A percentile compares a stretch with the other conserved stretches of the same genome.
These are phyloP conservation scores for Lasiosphaeria ovina DNA, from an alignment of 495 filamentous ascomycete genomes.

Conservation along the genomic window DNA sequence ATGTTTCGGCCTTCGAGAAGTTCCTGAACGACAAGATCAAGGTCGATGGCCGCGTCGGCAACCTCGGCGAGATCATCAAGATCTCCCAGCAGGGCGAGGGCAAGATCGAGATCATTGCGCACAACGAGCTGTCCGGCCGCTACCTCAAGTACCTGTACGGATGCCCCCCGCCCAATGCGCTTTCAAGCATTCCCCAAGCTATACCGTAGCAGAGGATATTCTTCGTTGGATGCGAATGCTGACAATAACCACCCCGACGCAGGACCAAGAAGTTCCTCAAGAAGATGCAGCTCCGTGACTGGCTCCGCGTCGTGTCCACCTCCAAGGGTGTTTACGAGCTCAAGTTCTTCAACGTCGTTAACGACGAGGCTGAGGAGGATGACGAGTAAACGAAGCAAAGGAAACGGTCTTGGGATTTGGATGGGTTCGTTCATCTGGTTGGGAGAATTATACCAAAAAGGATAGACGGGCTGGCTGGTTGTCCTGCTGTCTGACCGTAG, in stretches of 20 bases:
- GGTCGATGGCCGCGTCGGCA: constrained; percentile 95
- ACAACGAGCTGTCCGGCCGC: constrained; percentile 95
- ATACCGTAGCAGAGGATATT: not conserved
- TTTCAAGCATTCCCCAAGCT: no score
- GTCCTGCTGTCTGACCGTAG: constrained; percentile 12
- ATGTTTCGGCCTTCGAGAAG: constrained; percentile 97
- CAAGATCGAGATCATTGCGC: constrained; percentile 95
- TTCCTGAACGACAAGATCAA: constrained; percentile 99
- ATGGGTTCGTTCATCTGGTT: constrained; percentile 21
- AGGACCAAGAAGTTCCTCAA: constrained; percentile 99
- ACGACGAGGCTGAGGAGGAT: constrained; percentile 94
- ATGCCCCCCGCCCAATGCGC: not conserved
- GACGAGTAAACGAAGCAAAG: constrained; percentile 69
- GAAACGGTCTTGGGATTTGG: constrained; percentile 19
- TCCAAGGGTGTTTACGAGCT: constrained; percentile 97
- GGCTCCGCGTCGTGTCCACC: constrained; percentile 97
- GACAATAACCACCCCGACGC: constrained; percentile 9
- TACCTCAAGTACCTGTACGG: constrained; percentile 99
- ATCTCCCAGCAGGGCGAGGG: constrained; percentile 90
- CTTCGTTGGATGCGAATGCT: not conserved
- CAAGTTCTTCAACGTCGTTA: constrained; percentile 99
- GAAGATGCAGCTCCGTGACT: constrained; percentile 99
- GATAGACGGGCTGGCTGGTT: constrained; percentile 16
- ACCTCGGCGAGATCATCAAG: constrained; percentile 89
- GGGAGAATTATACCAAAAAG: constrained; percentile 24